Conservation (phyloP, 495 filamentous ascomycete species). For the Penicillium pulvis region DNA sequence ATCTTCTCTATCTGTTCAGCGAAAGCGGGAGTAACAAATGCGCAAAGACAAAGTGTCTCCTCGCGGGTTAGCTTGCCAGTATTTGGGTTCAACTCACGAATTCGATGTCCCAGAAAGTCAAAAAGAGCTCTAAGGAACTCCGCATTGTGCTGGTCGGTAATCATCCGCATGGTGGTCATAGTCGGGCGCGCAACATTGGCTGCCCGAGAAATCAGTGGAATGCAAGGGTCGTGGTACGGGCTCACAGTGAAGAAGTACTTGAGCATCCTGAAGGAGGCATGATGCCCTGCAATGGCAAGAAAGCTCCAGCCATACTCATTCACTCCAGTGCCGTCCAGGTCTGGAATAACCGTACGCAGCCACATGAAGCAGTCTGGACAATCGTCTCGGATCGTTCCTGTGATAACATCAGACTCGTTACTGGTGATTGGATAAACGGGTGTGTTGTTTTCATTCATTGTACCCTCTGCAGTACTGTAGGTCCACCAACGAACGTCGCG, state of each 20-base stretch:
- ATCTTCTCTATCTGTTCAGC: not conserved
- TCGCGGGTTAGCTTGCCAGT: not conserved
- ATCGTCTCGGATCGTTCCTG: not conserved
- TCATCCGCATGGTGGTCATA: not conserved
- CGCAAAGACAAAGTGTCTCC: not conserved
- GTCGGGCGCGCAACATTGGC: not conserved
- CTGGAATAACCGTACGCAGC: not conserved
- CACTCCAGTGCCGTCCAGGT: not conserved
- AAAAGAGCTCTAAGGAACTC: constrained; percentile 1
- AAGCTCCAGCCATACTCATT: constrained; percentile 5
- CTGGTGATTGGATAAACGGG: not conserved
- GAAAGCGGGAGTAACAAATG: not conserved
- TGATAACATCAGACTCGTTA: not conserved
- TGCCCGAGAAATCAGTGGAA: not conserved
- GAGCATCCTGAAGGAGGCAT: not conserved
- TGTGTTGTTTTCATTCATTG: not conserved
- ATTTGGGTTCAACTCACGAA: not conserved
- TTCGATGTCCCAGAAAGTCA: not conserved
- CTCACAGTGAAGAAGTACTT: not conserved
- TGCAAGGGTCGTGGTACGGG: not conserved
- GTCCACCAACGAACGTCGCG: not conserved
- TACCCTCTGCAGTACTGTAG: not conserved
- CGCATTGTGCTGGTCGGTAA: not conserved
- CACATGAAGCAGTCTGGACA: not conserved
- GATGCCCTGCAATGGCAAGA: not conserved